A percentile compares a stretch with the other conserved stretches of the same genome.
Conservation (phyloP, 2,329 filamentous ascomycete species). For the Xylariales sp. region DNA sequence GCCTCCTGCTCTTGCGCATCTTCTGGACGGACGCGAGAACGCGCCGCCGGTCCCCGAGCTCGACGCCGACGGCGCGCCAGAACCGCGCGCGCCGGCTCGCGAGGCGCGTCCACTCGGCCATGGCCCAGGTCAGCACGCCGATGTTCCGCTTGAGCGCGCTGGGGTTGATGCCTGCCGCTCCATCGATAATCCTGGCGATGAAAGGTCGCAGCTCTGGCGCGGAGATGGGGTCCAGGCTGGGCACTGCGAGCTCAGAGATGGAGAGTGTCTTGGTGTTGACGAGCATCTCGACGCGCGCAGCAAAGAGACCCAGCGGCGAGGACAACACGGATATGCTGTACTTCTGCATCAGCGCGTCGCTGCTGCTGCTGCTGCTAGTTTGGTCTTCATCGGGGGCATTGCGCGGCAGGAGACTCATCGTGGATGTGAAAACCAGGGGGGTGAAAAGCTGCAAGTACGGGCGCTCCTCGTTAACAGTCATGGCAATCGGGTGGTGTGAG, state of each 20-base stretch:
- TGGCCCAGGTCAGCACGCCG: slow-evolving; percentile 59
- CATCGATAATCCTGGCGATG: slow-evolving; percentile 35
- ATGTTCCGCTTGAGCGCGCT: slow-evolving; percentile 53
- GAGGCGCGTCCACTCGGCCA: slow-evolving; percentile 63
- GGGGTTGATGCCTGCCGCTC: slow-evolving; percentile 20
- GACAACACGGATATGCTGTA: slow-evolving; percentile 53
- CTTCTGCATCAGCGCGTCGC: no score
- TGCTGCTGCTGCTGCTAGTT: slow-evolving; percentile 28
- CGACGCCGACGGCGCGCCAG: slow-evolving; percentile 51
- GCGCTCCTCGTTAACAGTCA: slow-evolving; percentile 60
- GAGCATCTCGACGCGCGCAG: slow-evolving; percentile 51
- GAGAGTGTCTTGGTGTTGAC: slow-evolving; percentile 50
- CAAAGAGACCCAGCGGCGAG: slow-evolving; percentile 50
- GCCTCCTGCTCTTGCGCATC: slow-evolving; percentile 21
- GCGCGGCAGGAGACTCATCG: slow-evolving; percentile 36
- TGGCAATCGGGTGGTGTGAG: slow-evolving; percentile 61
- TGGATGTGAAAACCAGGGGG: slow-evolving; percentile 58
- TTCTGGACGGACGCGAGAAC: slow-evolving; percentile 23
- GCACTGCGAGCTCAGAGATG: slow-evolving; percentile 49
- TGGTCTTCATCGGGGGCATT: slow-evolving; percentile 14
- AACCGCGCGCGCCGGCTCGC: slow-evolving; percentile 57
- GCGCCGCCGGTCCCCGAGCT: slow-evolving; percentile 34
- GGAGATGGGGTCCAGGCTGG: slow-evolving; percentile 53
- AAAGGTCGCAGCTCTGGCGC: slow-evolving; percentile 54
- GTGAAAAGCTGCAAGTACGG: slow-evolving; percentile 70